phyloP scores from a whole-genome alignment of 2,329 filamentous ascomycete genomes.

The Didymellaceae sp. region DNA sequence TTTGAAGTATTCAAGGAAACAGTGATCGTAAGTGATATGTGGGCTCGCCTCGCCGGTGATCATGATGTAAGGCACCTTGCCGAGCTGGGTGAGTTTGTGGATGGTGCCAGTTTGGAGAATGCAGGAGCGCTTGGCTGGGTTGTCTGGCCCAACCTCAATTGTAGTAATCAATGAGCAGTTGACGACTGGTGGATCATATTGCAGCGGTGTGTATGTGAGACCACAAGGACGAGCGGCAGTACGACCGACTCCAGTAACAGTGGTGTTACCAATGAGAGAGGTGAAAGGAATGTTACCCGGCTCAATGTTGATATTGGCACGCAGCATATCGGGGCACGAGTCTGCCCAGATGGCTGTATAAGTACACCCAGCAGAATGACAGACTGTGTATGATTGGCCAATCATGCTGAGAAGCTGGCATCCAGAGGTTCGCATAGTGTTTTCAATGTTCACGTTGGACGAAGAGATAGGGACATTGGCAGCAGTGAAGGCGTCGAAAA shows the following conservation, averaged over 20 bases:
- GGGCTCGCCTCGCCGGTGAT: slow-evolving; percentile 41
- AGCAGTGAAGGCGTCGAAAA: slow-evolving; percentile 29
- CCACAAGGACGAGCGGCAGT: slow-evolving; percentile 27
- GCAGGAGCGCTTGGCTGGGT: slow-evolving; percentile 22
- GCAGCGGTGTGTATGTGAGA: slow-evolving; percentile 27
- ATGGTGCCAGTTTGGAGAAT: slow-evolving; percentile 25
- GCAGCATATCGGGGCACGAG: slow-evolving; percentile 28
- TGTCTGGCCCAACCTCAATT: slow-evolving; percentile 18
- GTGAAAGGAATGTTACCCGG: slow-evolving; percentile 26
- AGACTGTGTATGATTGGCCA: slow-evolving; percentile 27
- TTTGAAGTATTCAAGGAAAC: slow-evolving; percentile 35
- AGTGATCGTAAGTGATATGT: slow-evolving; percentile 44
- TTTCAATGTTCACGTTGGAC: slow-evolving; percentile 25
- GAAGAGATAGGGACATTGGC: slow-evolving; percentile 25
- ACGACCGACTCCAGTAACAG: slow-evolving; percentile 20
- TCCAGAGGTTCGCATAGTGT: slow-evolving; percentile 25
- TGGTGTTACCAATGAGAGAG: slow-evolving; percentile 18
- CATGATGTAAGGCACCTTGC: slow-evolving; percentile 39
- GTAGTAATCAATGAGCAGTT: slow-evolving; percentile 26
- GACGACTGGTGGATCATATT: slow-evolving; percentile 23
- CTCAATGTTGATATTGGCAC: slow-evolving; percentile 33
- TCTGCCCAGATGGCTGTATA: slow-evolving; percentile 32
- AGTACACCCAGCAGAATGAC: slow-evolving; percentile 29
- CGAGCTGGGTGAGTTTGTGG: slow-evolving; percentile 26
- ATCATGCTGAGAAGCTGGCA: slow-evolving; percentile 25